Conservation (phyloP, 2,329 filamentous ascomycete genomes). For the Thielaviopsis ethacetica region DNA sequence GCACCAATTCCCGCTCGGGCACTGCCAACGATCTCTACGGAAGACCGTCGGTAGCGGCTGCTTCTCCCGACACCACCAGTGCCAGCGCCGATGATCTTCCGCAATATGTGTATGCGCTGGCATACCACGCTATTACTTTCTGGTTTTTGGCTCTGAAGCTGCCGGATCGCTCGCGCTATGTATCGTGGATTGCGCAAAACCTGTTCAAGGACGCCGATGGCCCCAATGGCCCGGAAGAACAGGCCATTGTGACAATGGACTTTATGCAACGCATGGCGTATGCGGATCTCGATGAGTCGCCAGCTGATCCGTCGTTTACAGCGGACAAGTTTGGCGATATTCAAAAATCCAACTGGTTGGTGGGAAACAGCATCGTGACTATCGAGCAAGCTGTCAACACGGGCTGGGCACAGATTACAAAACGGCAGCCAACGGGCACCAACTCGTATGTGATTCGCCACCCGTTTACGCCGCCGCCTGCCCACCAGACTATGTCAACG, state of each 20-base stretch:
- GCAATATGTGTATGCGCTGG: slow-evolving; percentile 84
- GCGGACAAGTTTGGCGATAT: slow-evolving; percentile 48
- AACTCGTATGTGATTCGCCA: slow-evolving; percentile 43
- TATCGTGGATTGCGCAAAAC: slow-evolving; percentile 79
- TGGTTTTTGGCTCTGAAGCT: slow-evolving; percentile 90
- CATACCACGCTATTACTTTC: slow-evolving; percentile 89
- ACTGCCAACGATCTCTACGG: neutral
- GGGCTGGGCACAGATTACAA: slow-evolving; percentile 55
- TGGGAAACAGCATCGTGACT: slow-evolving; percentile 58
- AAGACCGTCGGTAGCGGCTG: slow-evolving; percentile 12
- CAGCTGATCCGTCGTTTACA: slow-evolving; percentile 48
- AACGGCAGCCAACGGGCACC: slow-evolving; percentile 53
- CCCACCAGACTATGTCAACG: slow-evolving; percentile 31
- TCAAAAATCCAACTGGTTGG: slow-evolving; percentile 50
- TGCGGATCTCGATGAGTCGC: slow-evolving; percentile 68
- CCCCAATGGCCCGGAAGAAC: slow-evolving; percentile 62
- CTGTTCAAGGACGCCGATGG: slow-evolving; percentile 66
- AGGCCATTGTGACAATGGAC: slow-evolving; percentile 84
- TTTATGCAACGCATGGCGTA: slow-evolving; percentile 84
- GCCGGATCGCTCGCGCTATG: slow-evolving; percentile 65
- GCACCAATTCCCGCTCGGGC: slow-evolving; percentile 28
- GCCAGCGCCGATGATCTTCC: slow-evolving; percentile 53
- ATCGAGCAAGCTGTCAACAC: slow-evolving; percentile 52
- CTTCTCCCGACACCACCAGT: slow-evolving; percentile 12
- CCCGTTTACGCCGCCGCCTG: slow-evolving; percentile 39